A percentile compares a stretch with the other conserved stretches of the same genome.
These are phyloP conservation scores for Spathaspora passalidarum DNA, from an alignment of 805 yeast genomes.

Conservation along the genomic window DNA sequence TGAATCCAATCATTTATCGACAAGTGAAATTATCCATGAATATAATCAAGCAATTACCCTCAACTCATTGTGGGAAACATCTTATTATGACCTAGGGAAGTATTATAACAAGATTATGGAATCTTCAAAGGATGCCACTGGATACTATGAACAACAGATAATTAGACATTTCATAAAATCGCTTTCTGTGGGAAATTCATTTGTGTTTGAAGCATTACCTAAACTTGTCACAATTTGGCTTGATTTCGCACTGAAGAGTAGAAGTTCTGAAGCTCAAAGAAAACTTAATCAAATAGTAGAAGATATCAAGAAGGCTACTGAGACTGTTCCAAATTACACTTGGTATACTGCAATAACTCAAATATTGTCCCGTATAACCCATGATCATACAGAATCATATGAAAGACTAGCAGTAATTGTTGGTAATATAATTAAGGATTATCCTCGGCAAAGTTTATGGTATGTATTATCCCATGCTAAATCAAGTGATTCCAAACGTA, in stretches of 20 bases:
- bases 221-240: conserved; percentile 90
- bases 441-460: conserved; percentile 88
- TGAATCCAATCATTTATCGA: conserved; percentile 75
- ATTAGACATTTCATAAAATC: conserved; percentile 58
- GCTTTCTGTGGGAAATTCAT: conserved; percentile 58
- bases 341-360: conserved; percentile 91
- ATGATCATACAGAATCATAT: conserved; percentile 54
- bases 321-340: conserved; percentile 45
- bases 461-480: conserved; percentile 67
- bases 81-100: conserved; percentile 75
- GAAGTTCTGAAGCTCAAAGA: conserved; percentile 29
- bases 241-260: conserved; percentile 53
- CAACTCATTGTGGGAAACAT: conserved; percentile 67
- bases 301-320: conserved; percentile 43
- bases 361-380: conserved; percentile 73
- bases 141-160: conserved; percentile 53
- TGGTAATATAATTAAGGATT: conserved; percentile 52
- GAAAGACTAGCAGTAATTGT: conserved; percentile 58
- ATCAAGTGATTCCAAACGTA: conserved; percentile 43
- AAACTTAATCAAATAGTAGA: conserved; percentile 46
- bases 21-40: conserved; percentile 67
- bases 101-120: conserved; percentile 78
- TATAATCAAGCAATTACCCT: conserved; percentile 57
- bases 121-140: conserved; percentile 48
- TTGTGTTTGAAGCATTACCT: conserved; percentile 81